Evolutionary conservation across 768 basidiomycete genomes (phyloP).

Genomic region (Mycena amicta): DNA sequence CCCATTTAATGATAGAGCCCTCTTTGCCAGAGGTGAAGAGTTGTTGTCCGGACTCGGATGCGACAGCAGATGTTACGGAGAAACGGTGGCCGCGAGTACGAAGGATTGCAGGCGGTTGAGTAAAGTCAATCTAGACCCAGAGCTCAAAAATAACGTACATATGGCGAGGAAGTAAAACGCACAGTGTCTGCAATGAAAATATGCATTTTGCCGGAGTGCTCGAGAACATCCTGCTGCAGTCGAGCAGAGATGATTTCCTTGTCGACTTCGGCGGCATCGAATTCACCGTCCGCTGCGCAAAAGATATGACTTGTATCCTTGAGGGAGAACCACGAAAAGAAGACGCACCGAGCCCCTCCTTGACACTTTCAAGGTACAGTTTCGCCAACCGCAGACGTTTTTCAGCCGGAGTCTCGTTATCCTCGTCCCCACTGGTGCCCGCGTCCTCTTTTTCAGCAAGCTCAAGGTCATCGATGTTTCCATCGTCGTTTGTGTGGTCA

Average conservation of each 20-base stretch:
- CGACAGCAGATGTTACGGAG: slow-evolving; percentile 80
- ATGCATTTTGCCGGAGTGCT: slow-evolving; percentile 87
- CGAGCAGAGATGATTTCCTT: slow-evolving; percentile 88
- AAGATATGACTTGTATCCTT: neutral
- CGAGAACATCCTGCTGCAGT: slow-evolving; percentile 88
- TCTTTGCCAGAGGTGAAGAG: slow-evolving; percentile 94
- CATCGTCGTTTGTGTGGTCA: slow-evolving; percentile 59
- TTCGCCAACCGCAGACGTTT: slow-evolving; percentile 91
- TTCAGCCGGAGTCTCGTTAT: slow-evolving; percentile 90
- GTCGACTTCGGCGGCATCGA: slow-evolving; percentile 95
- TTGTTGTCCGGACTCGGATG: slow-evolving; percentile 68
- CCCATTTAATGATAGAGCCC: slow-evolving; percentile 87
- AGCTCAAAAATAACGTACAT: neutral
- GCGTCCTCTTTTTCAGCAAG: slow-evolving; percentile 52
- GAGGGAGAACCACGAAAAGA: neutral
- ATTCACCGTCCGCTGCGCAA: slow-evolving; percentile 76
- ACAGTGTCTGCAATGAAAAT: slow-evolving; percentile 77
- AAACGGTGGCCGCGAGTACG: slow-evolving; percentile 75
- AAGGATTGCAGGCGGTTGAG: slow-evolving; percentile 50
- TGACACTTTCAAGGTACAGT: slow-evolving; percentile 85
- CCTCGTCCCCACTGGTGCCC: slow-evolving; percentile 76
- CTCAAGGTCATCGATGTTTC: slow-evolving; percentile 64
- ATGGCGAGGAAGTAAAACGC: slow-evolving; percentile 28
- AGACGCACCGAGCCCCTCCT: slow-evolving; percentile 66
- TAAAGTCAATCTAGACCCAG: slow-evolving; percentile 56